These are phyloP conservation scores for Tilletia setariae DNA, from an alignment of 1,284 basidiomycete genomes.

Conservation along the genomic window DNA sequence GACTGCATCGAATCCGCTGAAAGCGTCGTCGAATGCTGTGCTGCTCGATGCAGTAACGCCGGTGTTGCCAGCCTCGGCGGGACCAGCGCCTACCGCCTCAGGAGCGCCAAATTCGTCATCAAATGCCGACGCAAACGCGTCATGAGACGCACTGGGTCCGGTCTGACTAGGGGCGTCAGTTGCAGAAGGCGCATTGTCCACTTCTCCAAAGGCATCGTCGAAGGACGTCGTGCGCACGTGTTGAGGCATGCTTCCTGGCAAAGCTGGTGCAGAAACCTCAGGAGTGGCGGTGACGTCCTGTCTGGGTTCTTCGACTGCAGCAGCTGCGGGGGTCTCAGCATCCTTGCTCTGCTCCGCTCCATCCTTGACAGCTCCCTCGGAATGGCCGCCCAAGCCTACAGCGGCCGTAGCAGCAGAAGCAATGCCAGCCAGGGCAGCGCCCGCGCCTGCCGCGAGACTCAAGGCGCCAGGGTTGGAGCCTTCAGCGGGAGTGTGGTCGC, in stretches of 20 bases:
- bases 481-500: neutral
- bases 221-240: slow-evolving; percentile 20
- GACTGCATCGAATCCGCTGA: slow-evolving; percentile 35
- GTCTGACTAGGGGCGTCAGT: slow-evolving; percentile 19
- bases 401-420: slow-evolving; percentile 38
- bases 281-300: neutral
- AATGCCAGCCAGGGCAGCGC: slow-evolving; percentile 44
- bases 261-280: neutral
- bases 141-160: slow-evolving; percentile 27
- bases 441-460: slow-evolving; percentile 43
- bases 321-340: neutral
- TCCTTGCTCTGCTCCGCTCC: neutral
- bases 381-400: slow-evolving; percentile 32
- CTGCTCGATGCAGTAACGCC: slow-evolving; percentile 2
- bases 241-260: too few species aligned
- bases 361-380: slow-evolving; percentile 14
- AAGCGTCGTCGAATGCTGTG: slow-evolving; percentile 39
- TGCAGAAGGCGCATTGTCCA: slow-evolving; percentile 48
- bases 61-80: slow-evolving; percentile 5
- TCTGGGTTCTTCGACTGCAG: slow-evolving; percentile 14
- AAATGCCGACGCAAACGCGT: slow-evolving; percentile 14
- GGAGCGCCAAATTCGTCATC: slow-evolving; percentile 47
- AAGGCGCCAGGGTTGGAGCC: slow-evolving; percentile 27
- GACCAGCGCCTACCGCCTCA: slow-evolving; percentile 27
- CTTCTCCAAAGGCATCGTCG: slow-evolving; percentile 65